Conservation (phyloP, 2,329 filamentous ascomycete species). For the Ophiosphaerella korrae region DNA sequence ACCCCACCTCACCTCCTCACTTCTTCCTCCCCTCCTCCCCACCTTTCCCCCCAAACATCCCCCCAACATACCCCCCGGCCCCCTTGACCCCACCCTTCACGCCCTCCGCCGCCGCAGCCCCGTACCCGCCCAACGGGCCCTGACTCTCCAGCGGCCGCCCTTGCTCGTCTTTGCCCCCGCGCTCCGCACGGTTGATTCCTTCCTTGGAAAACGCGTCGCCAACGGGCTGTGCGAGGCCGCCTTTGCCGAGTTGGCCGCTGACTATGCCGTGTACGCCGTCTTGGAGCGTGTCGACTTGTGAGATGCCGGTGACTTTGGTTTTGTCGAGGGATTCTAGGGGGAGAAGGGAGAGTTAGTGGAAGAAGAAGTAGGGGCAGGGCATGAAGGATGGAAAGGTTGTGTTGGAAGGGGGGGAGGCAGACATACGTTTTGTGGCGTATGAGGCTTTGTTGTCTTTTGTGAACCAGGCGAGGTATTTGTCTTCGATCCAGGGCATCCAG, state of each 20-base stretch:
- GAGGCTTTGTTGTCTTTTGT: constrained; percentile 78
- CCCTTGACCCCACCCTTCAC: constrained; percentile 40
- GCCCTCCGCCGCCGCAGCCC: constrained; percentile 36
- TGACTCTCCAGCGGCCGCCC: constrained; percentile 53
- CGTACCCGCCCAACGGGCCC: constrained; percentile 43
- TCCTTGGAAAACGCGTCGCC: constrained; percentile 68
- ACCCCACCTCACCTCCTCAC: constrained; percentile 1
- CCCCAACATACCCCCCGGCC: constrained; percentile 32
- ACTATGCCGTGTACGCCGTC: constrained; percentile 69
- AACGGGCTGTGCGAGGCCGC: constrained; percentile 67
- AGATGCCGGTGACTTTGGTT: constrained; percentile 70
- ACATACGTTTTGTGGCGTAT: constrained; percentile 70
- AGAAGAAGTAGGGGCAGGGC: background rate
- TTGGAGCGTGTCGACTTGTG: constrained; percentile 71
- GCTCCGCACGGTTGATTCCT: constrained; percentile 68
- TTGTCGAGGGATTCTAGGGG: constrained; percentile 67
- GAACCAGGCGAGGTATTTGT: constrained; percentile 73
- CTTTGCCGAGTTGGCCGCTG: constrained; percentile 68
- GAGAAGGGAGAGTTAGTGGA: background rate
- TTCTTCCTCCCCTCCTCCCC: constrained; percentile 31
- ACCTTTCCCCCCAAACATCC: constrained; percentile 28
- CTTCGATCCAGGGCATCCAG: constrained; percentile 80
- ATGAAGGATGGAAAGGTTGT: no score
- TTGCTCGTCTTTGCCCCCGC: constrained; percentile 66
- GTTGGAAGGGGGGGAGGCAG: background rate